Percentiles rank a stretch among this genome's conserved stretches.
Evolutionary conservation across 129 eudicot species (phyloP).

Genomic region (Solidago caesia): DNA sequence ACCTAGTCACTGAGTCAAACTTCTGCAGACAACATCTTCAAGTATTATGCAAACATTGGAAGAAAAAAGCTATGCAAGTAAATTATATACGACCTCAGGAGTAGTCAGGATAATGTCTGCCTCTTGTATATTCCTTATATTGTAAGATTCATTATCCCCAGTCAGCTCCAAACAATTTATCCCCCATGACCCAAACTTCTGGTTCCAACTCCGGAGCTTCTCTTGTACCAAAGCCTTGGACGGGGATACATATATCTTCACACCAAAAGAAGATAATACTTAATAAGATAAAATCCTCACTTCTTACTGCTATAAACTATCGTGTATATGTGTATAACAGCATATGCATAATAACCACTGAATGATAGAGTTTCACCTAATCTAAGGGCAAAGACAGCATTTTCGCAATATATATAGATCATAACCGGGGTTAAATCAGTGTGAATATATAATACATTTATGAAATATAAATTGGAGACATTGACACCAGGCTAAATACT

Average conservation of each 20-base stretch:
- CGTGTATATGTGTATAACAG: constrained; percentile 6
- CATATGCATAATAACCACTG: constrained; percentile 8
- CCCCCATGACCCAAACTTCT: constrained; percentile 80
- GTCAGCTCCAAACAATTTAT: constrained; percentile 93
- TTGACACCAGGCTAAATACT: constrained; percentile 5
- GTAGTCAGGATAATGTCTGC: constrained; percentile 96
- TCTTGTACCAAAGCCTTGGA: constrained; percentile 99
- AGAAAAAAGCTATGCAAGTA: constrained; percentile 14
- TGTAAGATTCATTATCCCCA: constrained; percentile 88
- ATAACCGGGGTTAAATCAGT: constrained; percentile 17
- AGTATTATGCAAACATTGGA: constrained; percentile 7
- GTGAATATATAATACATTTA: constrained; percentile 4
- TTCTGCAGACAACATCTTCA: constrained; percentile 54
- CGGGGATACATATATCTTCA: constrained; percentile 91
- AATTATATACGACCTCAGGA: constrained; percentile 66
- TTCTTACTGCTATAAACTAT: background rate
- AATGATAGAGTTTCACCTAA: constrained; percentile 10
- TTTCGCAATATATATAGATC: constrained; percentile 16
- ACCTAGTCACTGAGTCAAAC: constrained; percentile 95
- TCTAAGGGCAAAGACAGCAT: constrained; percentile 20
- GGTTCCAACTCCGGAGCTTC: constrained; percentile 92
- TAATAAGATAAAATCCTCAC: background rate
- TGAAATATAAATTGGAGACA: constrained; percentile 13
- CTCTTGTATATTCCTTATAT: constrained; percentile 68
- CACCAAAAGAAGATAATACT: constrained; percentile 23